Evolutionary conservation across 352 stramenopile species (phyloP), one percentile per base, ranked within the genome.

Genomic region (Globisporangium cystogenes): DNA sequence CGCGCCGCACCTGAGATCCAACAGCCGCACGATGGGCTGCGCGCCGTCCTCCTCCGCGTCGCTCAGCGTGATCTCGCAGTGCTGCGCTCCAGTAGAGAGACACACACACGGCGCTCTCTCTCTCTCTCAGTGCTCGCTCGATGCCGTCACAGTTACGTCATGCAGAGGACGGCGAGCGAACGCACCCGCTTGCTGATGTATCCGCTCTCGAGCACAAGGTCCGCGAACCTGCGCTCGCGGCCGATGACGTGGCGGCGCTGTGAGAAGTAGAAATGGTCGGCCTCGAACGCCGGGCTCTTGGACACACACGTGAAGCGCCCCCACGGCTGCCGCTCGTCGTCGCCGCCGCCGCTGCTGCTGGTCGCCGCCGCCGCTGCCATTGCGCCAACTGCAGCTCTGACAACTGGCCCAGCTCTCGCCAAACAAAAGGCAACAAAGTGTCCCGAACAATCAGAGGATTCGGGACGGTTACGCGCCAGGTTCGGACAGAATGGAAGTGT

Each of bases 101-200:
- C n/a, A n/a, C n/a, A n/a, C n/a, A n/a, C n/a, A n/a, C n/a, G n/a
- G n/a, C n/a, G n/a, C n/a, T n/a, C n/a, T 39, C 35, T 40, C 5
- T 3, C 18, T 18, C 7, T 18, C 5, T 18, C 14, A 40, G 12
- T 40, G 11, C 18, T 18, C 35, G 35, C 35, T 2, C 26, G 26
- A 29, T 5, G 26, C 26, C 2, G 26, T 29, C n/a, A n/a, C n/a
- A n/a, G n/a, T n/a, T n/a, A n/a, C n/a, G n/a, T n/a, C 18, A 41
- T 20, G 5, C 36, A 52, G 20, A 43, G 18, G 40, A 11, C 16
- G 31, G 11, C 7, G 31, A 60, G 37, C 15, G 5, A 26, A 65
- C 79, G 50, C 65, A 90, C 80, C 36, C 81, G 53, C 40, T 70
- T 76, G 60, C 80, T 91, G 62, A 91, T 78, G 56, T 86, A 86